A percentile compares a stretch with the other conserved stretches of the same genome.
Evolutionary conservation across 495 filamentous ascomycete genomes (phyloP).

Genomic region (Friedmanniomyces endolithicus): DNA sequence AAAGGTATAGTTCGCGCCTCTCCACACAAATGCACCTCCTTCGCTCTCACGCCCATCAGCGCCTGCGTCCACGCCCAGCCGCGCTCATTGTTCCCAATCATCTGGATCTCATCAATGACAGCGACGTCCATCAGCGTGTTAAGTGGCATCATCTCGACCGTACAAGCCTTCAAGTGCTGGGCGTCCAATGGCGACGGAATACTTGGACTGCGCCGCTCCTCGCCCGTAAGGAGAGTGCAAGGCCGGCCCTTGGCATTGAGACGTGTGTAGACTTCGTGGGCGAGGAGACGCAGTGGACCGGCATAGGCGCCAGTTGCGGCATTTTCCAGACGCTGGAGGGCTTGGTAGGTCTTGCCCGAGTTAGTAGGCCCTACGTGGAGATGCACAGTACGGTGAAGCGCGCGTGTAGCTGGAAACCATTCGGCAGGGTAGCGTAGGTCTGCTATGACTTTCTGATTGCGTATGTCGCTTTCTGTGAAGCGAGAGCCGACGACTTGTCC

Average conservation of each 20-base stretch:
- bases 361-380: slow-evolving; percentile 96
- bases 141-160: slow-evolving; percentile 88
- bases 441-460: slow-evolving; percentile 52
- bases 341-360: slow-evolving; percentile 95
- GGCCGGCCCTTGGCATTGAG: slow-evolving; percentile 60
- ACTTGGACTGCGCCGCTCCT: slow-evolving; percentile 59
- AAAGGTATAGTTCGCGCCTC: slow-evolving; percentile 72
- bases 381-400: slow-evolving; percentile 69
- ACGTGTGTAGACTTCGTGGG: slow-evolving; percentile 81
- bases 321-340: slow-evolving; percentile 70
- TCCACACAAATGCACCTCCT: slow-evolving; percentile 88
- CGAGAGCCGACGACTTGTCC: slow-evolving; percentile 36
- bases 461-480: slow-evolving; percentile 38
- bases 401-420: slow-evolving; percentile 76
- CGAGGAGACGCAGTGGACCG: slow-evolving; percentile 78
- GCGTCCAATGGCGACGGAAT: slow-evolving; percentile 25
- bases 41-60: slow-evolving; percentile 69
- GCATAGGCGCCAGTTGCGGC: slow-evolving; percentile 74
- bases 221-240: slow-evolving; percentile 79
- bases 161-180: slow-evolving; percentile 59
- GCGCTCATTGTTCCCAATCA: slow-evolving; percentile 68
- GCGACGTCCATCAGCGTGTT: slow-evolving; percentile 65
- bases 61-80: slow-evolving; percentile 98
- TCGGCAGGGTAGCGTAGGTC: slow-evolving; percentile 77
- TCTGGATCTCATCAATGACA: slow-evolving; percentile 97